A percentile compares a stretch with the other conserved stretches of the same genome.
Evolutionary conservation across 1,139 yeast species (phyloP).

Genomic region (Wickerhamomyces sp.): DNA sequence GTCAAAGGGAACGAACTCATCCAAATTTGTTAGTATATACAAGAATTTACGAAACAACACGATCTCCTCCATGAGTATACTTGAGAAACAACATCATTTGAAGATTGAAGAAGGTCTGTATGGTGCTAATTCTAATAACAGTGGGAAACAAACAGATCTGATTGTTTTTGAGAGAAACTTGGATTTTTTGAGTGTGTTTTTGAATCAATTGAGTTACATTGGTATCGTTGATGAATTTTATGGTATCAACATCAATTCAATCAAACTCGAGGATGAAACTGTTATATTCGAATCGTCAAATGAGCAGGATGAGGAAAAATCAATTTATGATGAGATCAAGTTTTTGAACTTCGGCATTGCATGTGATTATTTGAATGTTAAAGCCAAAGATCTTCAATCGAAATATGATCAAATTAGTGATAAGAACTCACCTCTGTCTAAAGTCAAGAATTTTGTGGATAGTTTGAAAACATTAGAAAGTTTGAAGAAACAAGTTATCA

Average conservation of each 20-base stretch:
- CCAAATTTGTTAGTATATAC: constrained; percentile 34
- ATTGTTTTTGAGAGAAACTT: constrained; percentile 73
- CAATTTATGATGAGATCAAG: constrained; percentile 21
- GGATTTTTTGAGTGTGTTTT: constrained; percentile 66
- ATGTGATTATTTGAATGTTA: constrained; percentile 62
- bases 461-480: constrained; percentile 63
- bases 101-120: constrained; percentile 21
- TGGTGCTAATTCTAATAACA: constrained; percentile 20
- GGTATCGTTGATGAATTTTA: constrained; percentile 78
- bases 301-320: constrained; percentile 11
- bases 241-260: constrained; percentile 45
- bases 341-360: constrained; percentile 75
- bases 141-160: constrained; percentile 43
- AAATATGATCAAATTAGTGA: constrained; percentile 58
- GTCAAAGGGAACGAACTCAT: constrained; percentile 43
- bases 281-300: constrained; percentile 17
- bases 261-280: constrained; percentile 30
- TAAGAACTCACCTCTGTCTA: constrained; percentile 52
- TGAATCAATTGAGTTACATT: constrained; percentile 74
- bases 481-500: constrained; percentile 62
- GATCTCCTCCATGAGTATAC: constrained; percentile 23
- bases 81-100: constrained; percentile 20
- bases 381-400: constrained; percentile 67
- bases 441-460: constrained; percentile 68
- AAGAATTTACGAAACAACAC: constrained; percentile 25